A percentile compares a stretch with the other conserved stretches of the same genome.
These are phyloP conservation scores for Aquilaria malaccensis DNA, from an alignment of 345 rosid species.

Conservation along the genomic window DNA sequence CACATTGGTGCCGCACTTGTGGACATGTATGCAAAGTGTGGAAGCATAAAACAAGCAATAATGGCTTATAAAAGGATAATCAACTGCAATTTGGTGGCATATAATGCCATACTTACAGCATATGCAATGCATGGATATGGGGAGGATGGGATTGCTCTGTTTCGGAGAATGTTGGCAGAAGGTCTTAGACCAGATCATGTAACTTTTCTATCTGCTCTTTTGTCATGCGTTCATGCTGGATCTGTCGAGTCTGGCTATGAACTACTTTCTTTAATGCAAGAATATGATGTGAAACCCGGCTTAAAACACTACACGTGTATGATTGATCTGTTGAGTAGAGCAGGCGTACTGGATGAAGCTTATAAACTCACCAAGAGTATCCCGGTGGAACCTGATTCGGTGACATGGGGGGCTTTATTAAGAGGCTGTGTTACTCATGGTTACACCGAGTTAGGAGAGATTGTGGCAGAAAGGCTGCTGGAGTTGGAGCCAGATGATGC, in stretches of 20 bases:
- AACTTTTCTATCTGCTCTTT: slow-evolving; percentile 47
- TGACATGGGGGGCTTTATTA: slow-evolving; percentile 46
- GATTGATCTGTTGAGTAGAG: slow-evolving; percentile 49
- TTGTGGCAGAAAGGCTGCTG: slow-evolving; percentile 34
- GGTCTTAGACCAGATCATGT: slow-evolving; percentile 46
- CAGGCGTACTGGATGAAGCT: slow-evolving; percentile 39
- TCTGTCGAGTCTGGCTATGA: slow-evolving; percentile 25
- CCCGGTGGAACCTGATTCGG: slow-evolving; percentile 44
- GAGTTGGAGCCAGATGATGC: slow-evolving; percentile 39
- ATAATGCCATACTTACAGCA: slow-evolving; percentile 51
- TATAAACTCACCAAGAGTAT: slow-evolving; percentile 28
- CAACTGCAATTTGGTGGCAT: slow-evolving; percentile 33
- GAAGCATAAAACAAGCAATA: slow-evolving; percentile 30
- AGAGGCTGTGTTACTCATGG: slow-evolving; percentile 39
- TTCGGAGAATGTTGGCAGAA: slow-evolving; percentile 28
- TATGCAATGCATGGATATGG: slow-evolving; percentile 47
- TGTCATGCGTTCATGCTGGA: slow-evolving; percentile 48
- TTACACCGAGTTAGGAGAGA: slow-evolving; percentile 40
- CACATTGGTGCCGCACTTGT: slow-evolving; percentile 45
- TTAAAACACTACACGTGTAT: slow-evolving; percentile 53
- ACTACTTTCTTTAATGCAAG: slow-evolving; percentile 37
- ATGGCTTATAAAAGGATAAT: slow-evolving; percentile 26
- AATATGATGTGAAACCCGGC: slow-evolving; percentile 25
- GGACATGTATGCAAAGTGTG: slow-evolving; percentile 56
- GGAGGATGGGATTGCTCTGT: slow-evolving; percentile 39